Conservation (phyloP, 2,329 filamentous ascomycete species). For the Ceratocystis albifundus region DNA sequence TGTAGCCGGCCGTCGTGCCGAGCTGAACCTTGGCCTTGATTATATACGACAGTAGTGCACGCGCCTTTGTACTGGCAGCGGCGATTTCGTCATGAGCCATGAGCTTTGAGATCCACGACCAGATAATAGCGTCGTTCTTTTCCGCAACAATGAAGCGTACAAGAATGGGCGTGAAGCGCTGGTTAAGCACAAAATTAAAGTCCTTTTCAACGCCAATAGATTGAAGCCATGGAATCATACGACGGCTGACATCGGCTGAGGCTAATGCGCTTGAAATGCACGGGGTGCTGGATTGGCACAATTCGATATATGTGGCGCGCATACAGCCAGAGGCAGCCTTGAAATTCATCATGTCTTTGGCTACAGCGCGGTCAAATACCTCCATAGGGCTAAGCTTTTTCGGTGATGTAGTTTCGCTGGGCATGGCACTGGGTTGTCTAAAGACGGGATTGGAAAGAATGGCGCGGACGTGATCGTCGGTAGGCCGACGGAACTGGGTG, state of each 20-base stretch:
- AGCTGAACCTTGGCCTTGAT: constrained; percentile 34
- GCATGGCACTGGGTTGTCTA: constrained; percentile 26
- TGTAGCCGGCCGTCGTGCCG: constrained; percentile 25
- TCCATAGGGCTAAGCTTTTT: constrained; percentile 38
- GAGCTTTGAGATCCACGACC: constrained; percentile 42
- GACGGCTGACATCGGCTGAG: constrained; percentile 36
- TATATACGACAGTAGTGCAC: constrained; percentile 32
- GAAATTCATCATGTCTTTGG: constrained; percentile 45
- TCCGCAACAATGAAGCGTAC: constrained; percentile 43
- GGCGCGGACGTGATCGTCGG: constrained; percentile 42
- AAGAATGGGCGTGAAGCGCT: constrained; percentile 33
- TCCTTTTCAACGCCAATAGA: constrained; percentile 38
- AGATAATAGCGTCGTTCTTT: constrained; percentile 39
- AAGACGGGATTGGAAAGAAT: constrained; percentile 49
- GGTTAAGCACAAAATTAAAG: constrained; percentile 36
- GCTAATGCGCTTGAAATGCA: constrained; percentile 31
- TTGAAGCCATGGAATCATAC: constrained; percentile 44
- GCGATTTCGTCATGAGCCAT: constrained; percentile 27
- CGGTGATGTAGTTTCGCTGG: background rate
- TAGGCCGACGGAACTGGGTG: constrained; percentile 30
- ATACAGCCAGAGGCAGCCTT: constrained; percentile 45
- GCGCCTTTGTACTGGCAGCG: constrained; percentile 25
- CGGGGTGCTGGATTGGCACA: constrained; percentile 30
- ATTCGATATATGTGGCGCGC: constrained; percentile 36
- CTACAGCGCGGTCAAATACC: constrained; percentile 45